Evolutionary conservation across 2,329 filamentous ascomycete genomes (phyloP), one percentile per base, ranked within the genome.

Genomic region (Aaosphaeria pasadenensis): DNA sequence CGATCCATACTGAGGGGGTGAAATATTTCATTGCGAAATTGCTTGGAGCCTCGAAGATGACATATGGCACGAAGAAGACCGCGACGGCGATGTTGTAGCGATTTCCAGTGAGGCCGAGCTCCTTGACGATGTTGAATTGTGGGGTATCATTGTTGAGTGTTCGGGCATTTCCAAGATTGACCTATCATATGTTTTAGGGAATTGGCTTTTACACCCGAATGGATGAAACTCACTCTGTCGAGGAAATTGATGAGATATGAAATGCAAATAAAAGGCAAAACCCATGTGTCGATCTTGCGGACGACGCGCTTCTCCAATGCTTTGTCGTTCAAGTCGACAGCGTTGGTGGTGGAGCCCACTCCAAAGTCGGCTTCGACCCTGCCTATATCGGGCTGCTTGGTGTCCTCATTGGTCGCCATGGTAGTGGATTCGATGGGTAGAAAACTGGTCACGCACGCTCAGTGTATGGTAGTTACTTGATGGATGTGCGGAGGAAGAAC

Each of bases 21-120:
- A 71, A 60, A 44, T 63, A 56, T 46, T 71, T 72, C 56, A 74
- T 66, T 24, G 69, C 58, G 42, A 67, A 69, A 51, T 85, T 85
- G 0, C 79, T 83, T 0, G 82, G 82, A 0, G 84, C 66, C 57
- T 86, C 81, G 74, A 84, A 82, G 5, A 84, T 63, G 0, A 84
- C 64, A 54, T 85, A 85, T 1, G 81, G 56, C 24, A 74, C 71
- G 59, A 86, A 87, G 51, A 46, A 24, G 35, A 39, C 13, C 4
- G 47, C 13, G n/a, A 30, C 28, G 45, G 45, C 11, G 39, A 33
- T 11, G 47, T 47, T 9, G 47, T 47, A 56, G 53, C 47, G 11
- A 52, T 53, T 51, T 11, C 54, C 56, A 6, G 51, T 53, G 3
- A 60, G 54, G 3, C 39, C 40, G 30, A 59, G 55, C 36, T 55